phyloP scores from a whole-genome alignment of 2,329 filamentous ascomycete species.

The Trematosphaeria pertusa region DNA sequence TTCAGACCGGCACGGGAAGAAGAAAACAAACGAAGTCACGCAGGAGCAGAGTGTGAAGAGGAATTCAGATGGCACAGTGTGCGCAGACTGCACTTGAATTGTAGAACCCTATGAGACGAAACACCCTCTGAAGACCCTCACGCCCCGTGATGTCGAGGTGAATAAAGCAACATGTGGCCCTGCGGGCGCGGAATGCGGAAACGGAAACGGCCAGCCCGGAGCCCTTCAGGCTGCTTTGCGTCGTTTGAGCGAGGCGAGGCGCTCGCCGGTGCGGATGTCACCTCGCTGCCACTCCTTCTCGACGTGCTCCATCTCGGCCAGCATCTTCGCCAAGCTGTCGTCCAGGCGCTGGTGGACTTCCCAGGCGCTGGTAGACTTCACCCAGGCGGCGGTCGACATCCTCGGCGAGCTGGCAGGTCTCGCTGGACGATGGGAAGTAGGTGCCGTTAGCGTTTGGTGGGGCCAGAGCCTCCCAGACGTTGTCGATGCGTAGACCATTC shows the following conservation, averaged over 20 bases:
- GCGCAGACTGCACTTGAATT: conserved; percentile 45
- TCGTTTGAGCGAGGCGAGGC: conserved; percentile 18
- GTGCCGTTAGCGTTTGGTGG: conserved; percentile 28
- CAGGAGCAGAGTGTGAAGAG: conserved; percentile 27
- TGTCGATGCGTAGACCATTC: conserved; percentile 26
- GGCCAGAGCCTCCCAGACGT: conserved; percentile 31
- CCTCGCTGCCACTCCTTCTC: conserved; percentile 24
- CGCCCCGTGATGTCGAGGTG: background rate
- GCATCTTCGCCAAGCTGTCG: conserved; percentile 17
- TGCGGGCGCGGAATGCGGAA: too few relatives aligned
- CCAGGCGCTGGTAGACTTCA: too few relatives aligned
- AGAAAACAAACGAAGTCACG: conserved; percentile 19
- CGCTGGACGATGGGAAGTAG: conserved; percentile 14
- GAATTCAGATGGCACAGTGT: conserved; percentile 44
- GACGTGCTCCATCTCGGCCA: conserved; percentile 19
- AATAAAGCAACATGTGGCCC: too few relatives aligned
- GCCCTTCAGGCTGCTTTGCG: too few relatives aligned
- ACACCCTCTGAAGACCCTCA: background rate
- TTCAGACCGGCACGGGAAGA: conserved; percentile 53
- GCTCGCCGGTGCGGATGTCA: conserved; percentile 26
- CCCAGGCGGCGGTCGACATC: background rate
- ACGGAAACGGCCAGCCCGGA: too few relatives aligned
- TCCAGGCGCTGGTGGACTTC: too few relatives aligned
- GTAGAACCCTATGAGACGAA: background rate
- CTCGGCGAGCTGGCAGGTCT: background rate